Conservation (phyloP, 2,329 filamentous ascomycete species). For the Fusarium verrucosum region DNA sequence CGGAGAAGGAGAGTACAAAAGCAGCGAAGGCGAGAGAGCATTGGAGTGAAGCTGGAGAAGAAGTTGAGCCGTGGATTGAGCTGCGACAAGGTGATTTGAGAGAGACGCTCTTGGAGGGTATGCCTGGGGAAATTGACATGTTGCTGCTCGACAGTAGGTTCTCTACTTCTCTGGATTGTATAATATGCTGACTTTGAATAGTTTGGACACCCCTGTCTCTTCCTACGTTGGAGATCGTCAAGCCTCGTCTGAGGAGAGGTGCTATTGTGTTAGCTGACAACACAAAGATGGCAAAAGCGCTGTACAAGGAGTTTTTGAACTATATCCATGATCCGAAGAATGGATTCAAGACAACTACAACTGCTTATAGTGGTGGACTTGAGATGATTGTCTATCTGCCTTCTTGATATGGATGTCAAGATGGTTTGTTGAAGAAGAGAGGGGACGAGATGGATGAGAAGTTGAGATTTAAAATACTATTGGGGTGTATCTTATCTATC, state of each 20-base stretch:
- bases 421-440: slow-evolving; percentile 31
- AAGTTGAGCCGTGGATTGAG: slow-evolving; percentile 63
- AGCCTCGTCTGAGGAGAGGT: slow-evolving; percentile 57
- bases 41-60: slow-evolving; percentile 62
- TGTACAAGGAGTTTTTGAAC: slow-evolving; percentile 59
- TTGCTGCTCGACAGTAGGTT: slow-evolving; percentile 70
- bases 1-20: slow-evolving; percentile 67
- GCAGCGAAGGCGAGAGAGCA: slow-evolving; percentile 61
- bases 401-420: not conserved
- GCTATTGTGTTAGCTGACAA: slow-evolving; percentile 63
- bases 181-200: slow-evolving; percentile 38
- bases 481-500: not conserved
- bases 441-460: accelerated
- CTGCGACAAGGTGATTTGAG: slow-evolving; percentile 66
- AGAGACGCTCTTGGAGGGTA: slow-evolving; percentile 57
- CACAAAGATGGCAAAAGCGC: slow-evolving; percentile 49
- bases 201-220: slow-evolving; percentile 67
- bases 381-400: slow-evolving; percentile 44
- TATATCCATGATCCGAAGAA: slow-evolving; percentile 57
- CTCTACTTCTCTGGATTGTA: accelerated
- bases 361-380: slow-evolving; percentile 47
- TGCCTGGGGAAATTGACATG: slow-evolving; percentile 62
- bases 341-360: slow-evolving; percentile 56
- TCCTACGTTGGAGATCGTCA: slow-evolving; percentile 60
- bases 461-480: not conserved